Evolutionary conservation across 2,329 filamentous ascomycete species (phyloP), one percentile per base, ranked within the genome.

Genomic region (Knufia fluminis): DNA sequence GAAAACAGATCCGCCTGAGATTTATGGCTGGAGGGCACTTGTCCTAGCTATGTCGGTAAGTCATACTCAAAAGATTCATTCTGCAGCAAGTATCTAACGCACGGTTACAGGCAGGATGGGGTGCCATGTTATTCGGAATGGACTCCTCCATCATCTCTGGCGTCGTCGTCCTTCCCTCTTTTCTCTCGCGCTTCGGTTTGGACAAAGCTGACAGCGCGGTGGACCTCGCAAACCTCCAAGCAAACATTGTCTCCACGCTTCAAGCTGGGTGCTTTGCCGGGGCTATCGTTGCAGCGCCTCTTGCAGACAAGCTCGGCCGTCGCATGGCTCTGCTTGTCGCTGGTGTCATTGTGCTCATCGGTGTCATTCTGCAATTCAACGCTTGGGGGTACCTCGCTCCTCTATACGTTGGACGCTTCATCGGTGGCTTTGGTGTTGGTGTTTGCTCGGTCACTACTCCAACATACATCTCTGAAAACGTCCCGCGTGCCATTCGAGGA

Each of bases 201-300:
- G 35, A 23, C 23, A 41, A 46, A 20, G 41, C 48, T 28, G 41
- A 16, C 16, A 62, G 65, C 47, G 60, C 64, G 24, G 63, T 69
- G 2, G 72, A 64, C 2, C 64, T 68, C 33, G 75, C 75, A 22
- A 74, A 80, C 55, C 67, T 83, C 42, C 74, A 74, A 46, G 78
- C 81, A 54, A 85, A 84, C 60, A 82, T 86, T 51, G 83, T 85
- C 31, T 83, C 81, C n/a, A 82, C 78, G 1, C 72, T 86, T 3
- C 82, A 85, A 64, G 80, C 76, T 35, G 82, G 82, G 45, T 83
- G 79, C 54, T 84, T 85, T 62, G 70, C 77, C 48, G 80, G 81
- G 24, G 80, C 80, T 50, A 70, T 85, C 54, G 52, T 77, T 48
- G 73, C 67, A 17, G 61, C 60, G 19, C 57, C 51, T 2, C 47